A percentile compares a stretch with the other conserved stretches of the same genome.
phyloP scores from a whole-genome alignment of 768 basidiomycete genomes.

The Podaxis sp. region DNA sequence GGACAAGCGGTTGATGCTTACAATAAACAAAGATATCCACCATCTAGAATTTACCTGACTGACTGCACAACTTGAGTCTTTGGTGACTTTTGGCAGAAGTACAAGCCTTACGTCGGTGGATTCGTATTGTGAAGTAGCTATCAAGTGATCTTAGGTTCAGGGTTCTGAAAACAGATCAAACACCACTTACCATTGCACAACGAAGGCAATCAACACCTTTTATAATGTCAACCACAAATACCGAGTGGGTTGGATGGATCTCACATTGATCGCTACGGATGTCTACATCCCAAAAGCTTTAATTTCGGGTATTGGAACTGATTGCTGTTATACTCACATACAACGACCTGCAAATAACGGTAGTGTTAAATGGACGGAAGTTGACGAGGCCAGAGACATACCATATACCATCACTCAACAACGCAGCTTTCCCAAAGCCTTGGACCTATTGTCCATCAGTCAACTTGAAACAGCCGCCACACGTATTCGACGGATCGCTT shows the following conservation, averaged over 20 bases:
- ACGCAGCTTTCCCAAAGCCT: constrained; percentile 31
- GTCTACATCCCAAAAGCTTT: constrained; percentile 22
- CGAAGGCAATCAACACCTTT: constrained; percentile 41
- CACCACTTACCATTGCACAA: constrained; percentile 40
- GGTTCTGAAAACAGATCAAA: background rate
- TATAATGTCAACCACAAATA: background rate
- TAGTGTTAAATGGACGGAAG: background rate
- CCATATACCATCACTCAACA: constrained; percentile 38
- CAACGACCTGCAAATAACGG: constrained; percentile 29
- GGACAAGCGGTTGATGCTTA: background rate
- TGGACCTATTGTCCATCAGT: constrained; percentile 28
- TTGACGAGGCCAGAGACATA: constrained; percentile 21
- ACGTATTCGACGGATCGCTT: constrained; percentile 6
- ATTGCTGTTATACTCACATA: constrained; percentile 27
- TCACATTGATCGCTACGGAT: constrained; percentile 39
- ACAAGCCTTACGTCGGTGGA: constrained; percentile 35
- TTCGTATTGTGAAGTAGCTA: constrained; percentile 42
- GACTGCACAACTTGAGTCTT: background rate
- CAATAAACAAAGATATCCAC: constrained; percentile 36
- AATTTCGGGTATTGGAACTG: background rate
- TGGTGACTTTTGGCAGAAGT: background rate
- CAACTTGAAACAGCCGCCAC: background rate
- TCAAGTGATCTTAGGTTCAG: background rate
- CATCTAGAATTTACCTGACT: constrained; percentile 22
- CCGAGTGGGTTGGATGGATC: background rate